These are phyloP conservation scores for Apium graveolens DNA, from an alignment of 129 eudicot genomes.

Conservation along the genomic window DNA sequence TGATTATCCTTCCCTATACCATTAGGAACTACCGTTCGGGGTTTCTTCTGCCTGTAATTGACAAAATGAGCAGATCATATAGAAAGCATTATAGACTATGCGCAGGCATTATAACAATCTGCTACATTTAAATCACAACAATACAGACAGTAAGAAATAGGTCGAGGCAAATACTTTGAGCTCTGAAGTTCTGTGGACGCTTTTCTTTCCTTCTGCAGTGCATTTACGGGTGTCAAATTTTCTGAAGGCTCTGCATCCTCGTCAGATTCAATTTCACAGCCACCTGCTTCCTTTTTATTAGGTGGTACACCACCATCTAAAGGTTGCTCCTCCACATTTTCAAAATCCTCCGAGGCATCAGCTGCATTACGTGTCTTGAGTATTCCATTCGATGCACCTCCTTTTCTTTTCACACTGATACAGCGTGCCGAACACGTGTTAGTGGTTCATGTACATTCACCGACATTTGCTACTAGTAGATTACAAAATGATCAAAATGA, in stretches of 20 bases:
- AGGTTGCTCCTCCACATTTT: slow-evolving; percentile 37
- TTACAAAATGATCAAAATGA: slow-evolving; percentile 4
- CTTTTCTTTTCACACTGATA: slow-evolving; percentile 64
- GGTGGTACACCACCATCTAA: slow-evolving; percentile 38
- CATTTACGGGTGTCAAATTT: slow-evolving; percentile 26
- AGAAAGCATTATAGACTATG: neutral
- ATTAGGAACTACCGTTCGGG: slow-evolving; percentile 18
- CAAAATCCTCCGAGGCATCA: slow-evolving; percentile 10
- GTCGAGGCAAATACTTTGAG: slow-evolving; percentile 49
- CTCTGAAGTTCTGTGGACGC: slow-evolving; percentile 38
- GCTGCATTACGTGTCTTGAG: slow-evolving; percentile 32
- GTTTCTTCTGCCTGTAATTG: slow-evolving; percentile 47
- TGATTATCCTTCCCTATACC: slow-evolving; percentile 24
- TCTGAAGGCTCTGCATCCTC: slow-evolving; percentile 18
- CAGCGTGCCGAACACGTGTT: slow-evolving; percentile 13
- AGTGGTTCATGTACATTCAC: slow-evolving; percentile 11
- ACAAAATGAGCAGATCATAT: neutral
- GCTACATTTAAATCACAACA: neutral
- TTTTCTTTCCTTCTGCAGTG: slow-evolving; percentile 63
- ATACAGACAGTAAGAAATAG: neutral
- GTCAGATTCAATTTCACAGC: slow-evolving; percentile 49
- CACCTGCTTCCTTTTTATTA: slow-evolving; percentile 69
- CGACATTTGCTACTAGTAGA: slow-evolving; percentile 10
- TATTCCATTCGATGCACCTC: slow-evolving; percentile 16
- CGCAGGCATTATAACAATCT: neutral